phyloP scores from a whole-genome alignment of 106 monocot species.

The Chionographis japonica region DNA sequence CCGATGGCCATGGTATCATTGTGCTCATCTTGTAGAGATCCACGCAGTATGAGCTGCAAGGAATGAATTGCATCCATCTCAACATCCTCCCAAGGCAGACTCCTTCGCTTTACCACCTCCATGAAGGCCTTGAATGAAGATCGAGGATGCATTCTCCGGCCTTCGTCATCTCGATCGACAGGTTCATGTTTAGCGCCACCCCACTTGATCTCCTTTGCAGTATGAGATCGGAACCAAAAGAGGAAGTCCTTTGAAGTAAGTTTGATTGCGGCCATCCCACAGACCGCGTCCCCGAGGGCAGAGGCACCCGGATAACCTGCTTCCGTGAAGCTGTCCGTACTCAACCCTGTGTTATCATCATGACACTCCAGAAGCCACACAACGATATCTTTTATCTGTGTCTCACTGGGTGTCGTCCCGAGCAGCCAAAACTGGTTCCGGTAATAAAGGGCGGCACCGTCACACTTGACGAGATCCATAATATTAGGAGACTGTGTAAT shows the following conservation, averaged over 20 bases:
- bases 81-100: constrained; percentile 88
- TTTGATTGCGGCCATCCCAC: constrained; percentile 87
- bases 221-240: constrained; percentile 89
- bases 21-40: constrained; percentile 40
- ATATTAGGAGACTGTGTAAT: constrained; percentile 85
- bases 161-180: constrained; percentile 30
- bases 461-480: constrained; percentile 86
- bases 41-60: constrained; percentile 79
- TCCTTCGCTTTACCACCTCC: constrained; percentile 73
- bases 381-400: constrained; percentile 60
- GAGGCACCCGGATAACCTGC: constrained; percentile 73
- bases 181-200: constrained; percentile 81
- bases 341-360: constrained; percentile 63
- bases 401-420: constrained; percentile 54
- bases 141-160: constrained; percentile 65
- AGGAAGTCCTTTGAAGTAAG: constrained; percentile 69
- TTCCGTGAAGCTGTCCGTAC: constrained; percentile 81
- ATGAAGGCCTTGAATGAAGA: constrained; percentile 86
- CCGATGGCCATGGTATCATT: constrained; percentile 30
- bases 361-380: constrained; percentile 68
- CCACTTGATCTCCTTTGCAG: constrained; percentile 83
- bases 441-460: constrained; percentile 91
- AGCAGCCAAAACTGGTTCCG: constrained; percentile 60
- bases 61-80: constrained; percentile 98
- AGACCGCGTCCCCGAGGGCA: constrained; percentile 56